Evolutionary conservation across 176 grass and related monocot species (phyloP), one percentile per base, ranked within the genome.

Genomic region (Oryza glumipatula): DNA sequence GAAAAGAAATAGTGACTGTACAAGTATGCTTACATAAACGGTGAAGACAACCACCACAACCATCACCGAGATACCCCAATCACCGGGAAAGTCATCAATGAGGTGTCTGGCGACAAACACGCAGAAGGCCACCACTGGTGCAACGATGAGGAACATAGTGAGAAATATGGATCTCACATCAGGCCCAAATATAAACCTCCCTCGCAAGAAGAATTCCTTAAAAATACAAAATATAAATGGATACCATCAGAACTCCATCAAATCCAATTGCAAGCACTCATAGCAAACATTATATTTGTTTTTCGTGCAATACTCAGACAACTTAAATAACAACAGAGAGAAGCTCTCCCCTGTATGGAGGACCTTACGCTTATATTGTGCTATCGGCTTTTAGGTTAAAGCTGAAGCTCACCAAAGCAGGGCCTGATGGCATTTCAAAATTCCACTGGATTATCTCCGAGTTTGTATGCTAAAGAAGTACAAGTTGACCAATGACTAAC

Each of bases 151-250:
- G 72, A 87, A 95, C 77, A 98, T 87, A n/a, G 96, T 98, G 77
- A 95, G 88, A 92, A 98, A 98, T 67, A 98, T 70, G 36, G 96
- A 98, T 78, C 93, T 90, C 80, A 80, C 93, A 86, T 98, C 96
- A 52, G 96, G 96, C 58, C 96, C 96, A 93, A 94, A 98, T 85
- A 98, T 95, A 85, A 98, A 94, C 82, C 96, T 95, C 84, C 96
- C 96, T 90, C 89, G 87, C 84, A 98, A 90, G 80, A 98, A 85
- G 83, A 98, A 98, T 80, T 87, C 86, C 96, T 98, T 88, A 51
- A 77, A 66, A 89, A 24, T 66, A 14, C 26, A 81, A 67, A 60
- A 88, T 15, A 73, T 5, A 70, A 68, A 69, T 39, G 35, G 56
- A 76, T 70, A 8, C 46, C 70, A 73, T 64, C 35, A 78, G 58